Base-by-base conservation (phyloP, 495 filamentous ascomycete species). In the Penicillium waksmanii region DNA sequence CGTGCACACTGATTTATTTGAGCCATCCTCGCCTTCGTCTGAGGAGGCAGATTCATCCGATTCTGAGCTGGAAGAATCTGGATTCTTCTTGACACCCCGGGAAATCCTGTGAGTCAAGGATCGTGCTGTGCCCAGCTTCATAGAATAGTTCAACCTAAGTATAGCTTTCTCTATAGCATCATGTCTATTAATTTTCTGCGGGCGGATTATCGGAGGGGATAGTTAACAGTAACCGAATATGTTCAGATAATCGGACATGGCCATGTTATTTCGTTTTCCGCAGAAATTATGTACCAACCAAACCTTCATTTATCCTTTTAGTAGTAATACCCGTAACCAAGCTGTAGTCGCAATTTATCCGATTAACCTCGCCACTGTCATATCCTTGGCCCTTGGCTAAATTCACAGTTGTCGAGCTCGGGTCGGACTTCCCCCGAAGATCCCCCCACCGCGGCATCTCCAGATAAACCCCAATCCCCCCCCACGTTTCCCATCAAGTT, bases 341-440 rank as follows among this genome's bases (percentile, higher is more conserved):
- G 6, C 27, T 31, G 27, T 31, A 4, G 27, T 7, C 27, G 6
- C 27, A 31, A 31, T 31, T 31, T 31, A 31, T 9, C 27, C 27
- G 27, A 31, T 6, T 7, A 31, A 31, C 27, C 27, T 31, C 27
- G 27, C 27, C 27, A 31, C 6, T 31, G 8, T 31, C 27, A 9
- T 31, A 31, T 6, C 27, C 27, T 31, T 31, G 27, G 27, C 27
- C 27, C 27, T 31, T 31, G 27, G 27, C 27, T 27, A 13, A 27
- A 25, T 3, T 18, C n/a, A 50, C 17, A 15, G 7, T 33, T 38
- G 12, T 9, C 8, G 31, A 56, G 27, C 42, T 47, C 54, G 54
- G 52, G 35, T 66, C 63, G 63, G 63, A 66, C 46, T 66, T 62
- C 6, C 15, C 36, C 63, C 63, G 63, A 62, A 35, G 52, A 58